These are phyloP conservation scores for Cryptosporidium meleagridis DNA, from an alignment of 169 alveolate genomes.

Conservation along the genomic window DNA sequence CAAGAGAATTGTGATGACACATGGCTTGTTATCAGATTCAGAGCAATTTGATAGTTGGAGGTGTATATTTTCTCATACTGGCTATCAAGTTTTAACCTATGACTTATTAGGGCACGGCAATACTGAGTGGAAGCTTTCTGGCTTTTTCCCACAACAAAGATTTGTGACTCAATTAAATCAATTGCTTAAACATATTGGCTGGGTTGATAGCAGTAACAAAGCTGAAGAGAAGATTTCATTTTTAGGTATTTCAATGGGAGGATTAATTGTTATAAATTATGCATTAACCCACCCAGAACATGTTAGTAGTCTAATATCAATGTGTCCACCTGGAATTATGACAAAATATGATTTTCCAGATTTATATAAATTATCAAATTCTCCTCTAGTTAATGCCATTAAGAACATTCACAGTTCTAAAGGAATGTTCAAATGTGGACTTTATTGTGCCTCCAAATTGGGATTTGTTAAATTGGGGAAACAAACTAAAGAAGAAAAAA, in stretches of 20 bases:
- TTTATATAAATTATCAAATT: slow-evolving; percentile 18
- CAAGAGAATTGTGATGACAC: slow-evolving; percentile 16
- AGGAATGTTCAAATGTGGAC: neutral
- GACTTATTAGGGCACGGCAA: slow-evolving; percentile 55
- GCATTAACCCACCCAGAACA: slow-evolving; percentile 3
- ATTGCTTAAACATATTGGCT: neutral
- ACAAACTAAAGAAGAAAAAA: neutral
- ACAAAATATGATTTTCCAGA: slow-evolving; percentile 5
- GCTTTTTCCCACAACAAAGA: slow-evolving; percentile 4
- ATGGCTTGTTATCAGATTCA: slow-evolving; percentile 6
- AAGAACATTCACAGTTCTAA: slow-evolving; percentile 2
- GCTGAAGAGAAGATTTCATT: neutral
- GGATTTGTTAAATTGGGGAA: neutral
- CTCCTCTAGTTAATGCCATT: neutral
- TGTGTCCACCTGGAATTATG: slow-evolving; percentile 69
- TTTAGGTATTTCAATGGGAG: slow-evolving; percentile 58
- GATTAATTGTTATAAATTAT: slow-evolving; percentile 26
- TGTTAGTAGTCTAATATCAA: neutral
- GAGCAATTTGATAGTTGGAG: neutral
- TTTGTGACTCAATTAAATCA: slow-evolving; percentile 20
- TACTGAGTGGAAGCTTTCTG: slow-evolving; percentile 47
- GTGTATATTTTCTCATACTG: neutral
- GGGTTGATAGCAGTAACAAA: neutral
- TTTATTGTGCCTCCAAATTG: neutral
- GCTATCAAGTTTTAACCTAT: slow-evolving; percentile 42